phyloP scores from a whole-genome alignment of 768 basidiomycete species.

The Psilocybe sp. region DNA sequence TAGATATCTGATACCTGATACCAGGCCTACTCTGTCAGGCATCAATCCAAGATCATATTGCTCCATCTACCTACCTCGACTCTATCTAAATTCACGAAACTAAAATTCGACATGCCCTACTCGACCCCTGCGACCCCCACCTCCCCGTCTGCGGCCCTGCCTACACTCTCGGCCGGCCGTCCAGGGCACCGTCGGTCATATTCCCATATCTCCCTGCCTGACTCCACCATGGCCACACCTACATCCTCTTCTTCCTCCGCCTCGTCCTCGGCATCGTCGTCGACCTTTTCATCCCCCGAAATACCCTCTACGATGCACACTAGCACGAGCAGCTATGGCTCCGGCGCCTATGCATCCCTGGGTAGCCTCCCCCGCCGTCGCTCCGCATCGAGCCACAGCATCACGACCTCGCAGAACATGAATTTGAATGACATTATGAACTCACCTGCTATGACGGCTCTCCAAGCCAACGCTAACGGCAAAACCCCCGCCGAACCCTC shows the following conservation, averaged over 20 bases:
- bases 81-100: background rate
- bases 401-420: no score
- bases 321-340: no score
- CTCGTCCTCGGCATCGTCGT: conserved; percentile 4
- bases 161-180: conserved; percentile 25
- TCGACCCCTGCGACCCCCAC: background rate
- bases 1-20: no score
- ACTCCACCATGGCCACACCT: background rate
- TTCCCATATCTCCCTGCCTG: conserved; percentile 17
- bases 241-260: background rate
- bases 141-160: background rate
- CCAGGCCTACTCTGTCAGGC: no score
- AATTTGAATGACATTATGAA: no score
- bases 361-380: conserved; percentile 1
- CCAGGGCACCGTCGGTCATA: conserved; percentile 36
- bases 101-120: conserved; percentile 1
- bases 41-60: no score
- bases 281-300: no score
- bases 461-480: no score
- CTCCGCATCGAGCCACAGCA: background rate
- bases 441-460: no score
- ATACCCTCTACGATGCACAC: no score
- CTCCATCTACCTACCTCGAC: no score
- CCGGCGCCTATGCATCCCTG: background rate
- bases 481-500: background rate